phyloP scores from a whole-genome alignment of 2,329 filamentous ascomycete genomes.

The Colletotrichum sojae region DNA sequence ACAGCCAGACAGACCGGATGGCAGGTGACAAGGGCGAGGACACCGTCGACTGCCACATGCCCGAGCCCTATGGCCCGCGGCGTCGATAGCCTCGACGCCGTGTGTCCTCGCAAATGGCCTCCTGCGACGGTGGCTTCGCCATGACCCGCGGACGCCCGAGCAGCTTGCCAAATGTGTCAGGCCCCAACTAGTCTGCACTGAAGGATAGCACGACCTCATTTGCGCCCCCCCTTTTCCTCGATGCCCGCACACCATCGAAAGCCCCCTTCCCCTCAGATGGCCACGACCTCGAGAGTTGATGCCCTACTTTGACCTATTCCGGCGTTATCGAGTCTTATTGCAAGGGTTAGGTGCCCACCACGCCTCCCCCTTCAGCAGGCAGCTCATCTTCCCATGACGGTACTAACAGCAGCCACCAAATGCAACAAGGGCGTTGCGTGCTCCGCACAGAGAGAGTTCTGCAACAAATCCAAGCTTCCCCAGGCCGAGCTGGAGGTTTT shows the following conservation, averaged over 20 bases:
- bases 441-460: slow-evolving; percentile 9
- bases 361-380: slow-evolving; percentile 1
- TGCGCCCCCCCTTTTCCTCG: slow-evolving; percentile 1
- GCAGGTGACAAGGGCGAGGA: slow-evolving; percentile 33
- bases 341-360: background rate
- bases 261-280: background rate
- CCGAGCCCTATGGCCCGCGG: slow-evolving; percentile 21
- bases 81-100: slow-evolving; percentile 37
- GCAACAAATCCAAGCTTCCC: slow-evolving; percentile 23
- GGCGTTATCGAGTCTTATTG: slow-evolving; percentile 20
- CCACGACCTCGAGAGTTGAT: slow-evolving; percentile 2
- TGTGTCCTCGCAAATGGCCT: slow-evolving; percentile 23
- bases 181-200: slow-evolving; percentile 10
- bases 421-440: slow-evolving; percentile 29
- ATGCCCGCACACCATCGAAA: slow-evolving; percentile 18
- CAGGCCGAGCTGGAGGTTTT: slow-evolving; percentile 10
- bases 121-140: slow-evolving; percentile 38
- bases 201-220: background rate
- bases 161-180: slow-evolving; percentile 21
- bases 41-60: slow-evolving; percentile 36
- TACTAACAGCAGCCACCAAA: slow-evolving; percentile 34
- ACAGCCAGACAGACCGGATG: slow-evolving; percentile 31
- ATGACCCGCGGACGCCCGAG: slow-evolving; percentile 21
- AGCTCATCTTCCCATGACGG: slow-evolving; percentile 16
- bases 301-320: slow-evolving; percentile 27